Conservation (phyloP, 441 rosid genomes). For the Mallotus japonicus region DNA sequence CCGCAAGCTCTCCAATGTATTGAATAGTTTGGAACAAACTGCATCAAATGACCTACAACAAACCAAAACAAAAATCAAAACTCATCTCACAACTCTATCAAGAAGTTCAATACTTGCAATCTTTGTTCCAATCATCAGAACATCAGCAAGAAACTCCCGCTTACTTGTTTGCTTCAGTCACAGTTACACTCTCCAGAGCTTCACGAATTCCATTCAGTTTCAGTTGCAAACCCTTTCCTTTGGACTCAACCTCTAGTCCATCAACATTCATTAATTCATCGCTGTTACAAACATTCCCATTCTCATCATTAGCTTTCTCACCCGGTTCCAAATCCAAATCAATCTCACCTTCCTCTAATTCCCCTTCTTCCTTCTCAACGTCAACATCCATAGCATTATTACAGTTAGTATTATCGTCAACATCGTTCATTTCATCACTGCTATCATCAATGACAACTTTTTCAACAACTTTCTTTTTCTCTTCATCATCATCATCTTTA, state of each 20-base stretch:
- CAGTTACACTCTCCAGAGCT: slow-evolving; percentile 55
- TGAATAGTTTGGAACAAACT: slow-evolving; percentile 55
- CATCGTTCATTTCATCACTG: slow-evolving; percentile 44
- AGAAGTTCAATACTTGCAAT: slow-evolving; percentile 20
- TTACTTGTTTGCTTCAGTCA: slow-evolving; percentile 66
- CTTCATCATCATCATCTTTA: slow-evolving; percentile 3
- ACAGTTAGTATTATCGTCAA: background rate
- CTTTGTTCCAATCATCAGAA: slow-evolving; percentile 13
- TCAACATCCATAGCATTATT: slow-evolving; percentile 8
- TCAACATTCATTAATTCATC: slow-evolving; percentile 21
- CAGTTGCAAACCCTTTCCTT: slow-evolving; percentile 32
- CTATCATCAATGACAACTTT: slow-evolving; percentile 58
- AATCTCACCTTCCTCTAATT: slow-evolving; percentile 95
- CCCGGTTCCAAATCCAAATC: slow-evolving; percentile 60
- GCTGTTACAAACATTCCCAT: slow-evolving; percentile 19
- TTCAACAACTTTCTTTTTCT: slow-evolving; percentile 25
- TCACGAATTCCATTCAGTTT: slow-evolving; percentile 43
- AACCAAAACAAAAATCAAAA: slow-evolving; percentile 19
- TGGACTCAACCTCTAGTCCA: slow-evolving; percentile 32
- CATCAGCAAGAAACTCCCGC: slow-evolving; percentile 28
- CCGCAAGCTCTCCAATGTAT: slow-evolving; percentile 59
- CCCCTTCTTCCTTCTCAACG: slow-evolving; percentile 76
- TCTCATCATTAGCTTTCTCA: slow-evolving; percentile 27
- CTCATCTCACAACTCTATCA: slow-evolving; percentile 12
- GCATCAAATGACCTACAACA: slow-evolving; percentile 68